These are phyloP conservation scores for Puccinia sorghi DNA, from an alignment of 1,284 basidiomycete genomes.

Conservation along the genomic window DNA sequence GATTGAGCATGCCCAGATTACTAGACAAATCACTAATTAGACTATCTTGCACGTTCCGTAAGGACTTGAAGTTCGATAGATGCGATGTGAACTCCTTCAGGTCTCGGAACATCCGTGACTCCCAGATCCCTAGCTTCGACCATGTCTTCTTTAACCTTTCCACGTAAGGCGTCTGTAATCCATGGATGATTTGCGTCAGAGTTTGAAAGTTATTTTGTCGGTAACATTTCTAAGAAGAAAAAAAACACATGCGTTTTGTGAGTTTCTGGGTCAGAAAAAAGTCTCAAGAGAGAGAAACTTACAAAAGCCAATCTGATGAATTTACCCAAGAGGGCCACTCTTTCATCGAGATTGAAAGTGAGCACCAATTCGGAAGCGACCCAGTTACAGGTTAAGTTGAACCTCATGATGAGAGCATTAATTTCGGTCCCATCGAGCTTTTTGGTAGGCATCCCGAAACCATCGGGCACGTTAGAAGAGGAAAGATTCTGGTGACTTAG, in stretches of 20 bases:
- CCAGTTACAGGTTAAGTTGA: constrained; percentile 82
- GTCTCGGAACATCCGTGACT: constrained; percentile 74
- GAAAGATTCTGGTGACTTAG: not conserved
- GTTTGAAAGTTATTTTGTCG: constrained; percentile 75
- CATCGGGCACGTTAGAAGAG: not conserved
- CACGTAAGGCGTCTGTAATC: constrained; percentile 73
- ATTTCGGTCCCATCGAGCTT: constrained; percentile 61
- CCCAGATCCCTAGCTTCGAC: constrained; percentile 70
- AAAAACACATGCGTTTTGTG: not conserved
- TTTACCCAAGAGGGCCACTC: constrained; percentile 71
- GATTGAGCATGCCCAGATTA: not conserved
- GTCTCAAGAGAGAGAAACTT: constrained; percentile 56
- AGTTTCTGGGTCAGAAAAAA: not conserved
- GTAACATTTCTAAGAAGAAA: constrained; percentile 73
- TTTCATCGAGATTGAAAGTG: constrained; percentile 62
- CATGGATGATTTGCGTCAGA: constrained; percentile 76
- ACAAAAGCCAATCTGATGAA: constrained; percentile 86
- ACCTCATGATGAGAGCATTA: constrained; percentile 76
- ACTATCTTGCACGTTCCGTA: constrained; percentile 68
- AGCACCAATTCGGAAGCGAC: constrained; percentile 68
- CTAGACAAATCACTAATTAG: constrained; percentile 63
- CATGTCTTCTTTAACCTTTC: constrained; percentile 70
- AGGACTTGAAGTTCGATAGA: constrained; percentile 71
- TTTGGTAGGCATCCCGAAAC: not conserved
- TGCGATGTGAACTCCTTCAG: constrained; percentile 71